Percentiles rank a stretch among this genome's conserved stretches.
Evolutionary conservation across 306 rosid genomes (phyloP).

Genomic region (Aeschynomene evenia): DNA sequence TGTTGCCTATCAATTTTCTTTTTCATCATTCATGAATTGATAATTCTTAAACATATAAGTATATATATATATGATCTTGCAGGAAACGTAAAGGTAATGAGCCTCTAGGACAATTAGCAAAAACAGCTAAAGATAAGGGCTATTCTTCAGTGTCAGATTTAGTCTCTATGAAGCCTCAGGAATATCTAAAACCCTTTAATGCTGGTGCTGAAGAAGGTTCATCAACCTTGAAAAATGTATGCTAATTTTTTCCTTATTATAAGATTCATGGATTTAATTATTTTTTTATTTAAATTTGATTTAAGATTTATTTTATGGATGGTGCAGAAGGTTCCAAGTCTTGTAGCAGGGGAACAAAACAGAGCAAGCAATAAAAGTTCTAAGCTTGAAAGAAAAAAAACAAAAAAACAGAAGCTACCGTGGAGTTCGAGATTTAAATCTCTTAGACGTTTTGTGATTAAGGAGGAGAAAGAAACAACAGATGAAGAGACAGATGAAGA

Average conservation of each 20-base stretch:
- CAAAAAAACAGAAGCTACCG: background rate
- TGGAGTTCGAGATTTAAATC: background rate
- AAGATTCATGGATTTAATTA: too few relatives aligned
- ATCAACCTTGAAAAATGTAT: background rate
- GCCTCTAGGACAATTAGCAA: constrained; percentile 52
- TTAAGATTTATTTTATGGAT: background rate
- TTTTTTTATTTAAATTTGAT: too few relatives aligned
- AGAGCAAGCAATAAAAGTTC: too few relatives aligned
- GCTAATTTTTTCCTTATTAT: background rate
- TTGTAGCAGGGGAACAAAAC: too few relatives aligned
- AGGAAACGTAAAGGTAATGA: constrained; percentile 57
- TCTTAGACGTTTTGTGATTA: too few relatives aligned
- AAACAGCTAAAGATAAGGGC: background rate
- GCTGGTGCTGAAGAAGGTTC: background rate
- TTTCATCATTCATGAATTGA: background rate
- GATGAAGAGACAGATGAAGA: too few relatives aligned
- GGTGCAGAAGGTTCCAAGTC: background rate
- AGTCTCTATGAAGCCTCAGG: background rate
- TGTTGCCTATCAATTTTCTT: background rate
- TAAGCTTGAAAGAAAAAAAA: too few relatives aligned
- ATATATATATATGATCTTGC: background rate
- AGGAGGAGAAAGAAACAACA: background rate
- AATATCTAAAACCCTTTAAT: background rate
- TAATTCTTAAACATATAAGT: constrained; percentile 16
- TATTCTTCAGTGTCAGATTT: constrained; percentile 45